Evolutionary conservation across 1,139 yeast genomes (phyloP), one percentile per base, ranked within the genome.

Genomic region (Nematodospora anomalae): DNA sequence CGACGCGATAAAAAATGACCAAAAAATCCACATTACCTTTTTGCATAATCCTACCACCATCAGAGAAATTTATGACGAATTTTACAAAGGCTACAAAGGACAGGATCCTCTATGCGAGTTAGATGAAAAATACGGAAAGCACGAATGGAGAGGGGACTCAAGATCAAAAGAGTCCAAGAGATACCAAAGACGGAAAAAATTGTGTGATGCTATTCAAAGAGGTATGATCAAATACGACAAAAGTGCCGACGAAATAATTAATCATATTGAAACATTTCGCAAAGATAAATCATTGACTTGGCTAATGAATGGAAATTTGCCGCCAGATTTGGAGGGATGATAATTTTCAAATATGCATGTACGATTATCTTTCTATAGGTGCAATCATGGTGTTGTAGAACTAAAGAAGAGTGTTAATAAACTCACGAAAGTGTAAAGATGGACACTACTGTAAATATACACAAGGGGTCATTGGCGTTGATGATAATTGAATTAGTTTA

Each of bases 241-340:
- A 46, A 52, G 64, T 7, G 66, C 67, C 2, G 74, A 70, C n/a
- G 74, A 69, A 36, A 64, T 70, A 33, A 68, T 67, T 35, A 53
- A 55, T 28, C 66, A 64, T 42, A 68, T 71, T 33, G 76, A 71
- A 45, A 66, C 60, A 40, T 70, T 60, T 46, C 49, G 75, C 25
- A 74, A 71, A 26, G 72, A 68, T 37, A 68, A 67, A 51, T 62
- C 69, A 24, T 59, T 71, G 39, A 70, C 76, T 4, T 71, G 76
- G 76, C 66, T 71, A 15, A 71, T 71, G 76, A 71, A 71, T 46
- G 76, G 76, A 6, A 65, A 70, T 43, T 54, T 70, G 14, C 76
- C 76, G 3, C 53, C 53, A 3, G 75, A 70, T 44, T 51, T 70
- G 34, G 42, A 44, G 27, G 35, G 34, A 8, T 18, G 8, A 18